Evolutionary conservation across 2,329 filamentous ascomycete species (phyloP).

Genomic region (Ophiostoma australiae): DNA sequence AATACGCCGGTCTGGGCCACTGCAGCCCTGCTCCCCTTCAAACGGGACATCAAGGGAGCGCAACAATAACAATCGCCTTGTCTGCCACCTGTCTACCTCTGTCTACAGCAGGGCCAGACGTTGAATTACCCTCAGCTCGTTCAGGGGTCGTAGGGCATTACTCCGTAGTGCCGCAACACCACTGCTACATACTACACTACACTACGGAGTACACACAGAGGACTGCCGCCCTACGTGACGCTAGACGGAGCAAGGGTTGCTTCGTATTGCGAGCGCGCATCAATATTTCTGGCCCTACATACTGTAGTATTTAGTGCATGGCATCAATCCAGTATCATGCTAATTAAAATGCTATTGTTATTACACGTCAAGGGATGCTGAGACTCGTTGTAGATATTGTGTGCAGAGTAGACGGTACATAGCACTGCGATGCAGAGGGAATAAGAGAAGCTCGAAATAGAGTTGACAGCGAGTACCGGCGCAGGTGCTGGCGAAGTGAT

Average conservation of each 20-base stretch:
- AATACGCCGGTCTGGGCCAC: too few relatives aligned
- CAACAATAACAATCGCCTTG: not conserved
- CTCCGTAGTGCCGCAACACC: not conserved
- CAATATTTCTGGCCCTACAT: too few relatives aligned
- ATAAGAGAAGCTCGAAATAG: too few relatives aligned
- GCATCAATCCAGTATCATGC: too few relatives aligned
- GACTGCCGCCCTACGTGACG: not conserved
- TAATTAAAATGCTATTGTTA: not conserved
- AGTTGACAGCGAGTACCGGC: too few relatives aligned
- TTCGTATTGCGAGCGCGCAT: not conserved
- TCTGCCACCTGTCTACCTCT: not conserved
- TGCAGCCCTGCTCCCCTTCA: too few relatives aligned
- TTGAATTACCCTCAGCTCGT: not conserved
- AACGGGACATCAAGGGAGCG: not conserved
- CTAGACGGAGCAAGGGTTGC: slow-evolving; percentile 3
- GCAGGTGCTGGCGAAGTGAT: too few relatives aligned
- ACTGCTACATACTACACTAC: too few relatives aligned
- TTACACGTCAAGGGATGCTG: not conserved
- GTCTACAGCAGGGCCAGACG: not conserved
- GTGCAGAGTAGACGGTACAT: too few relatives aligned
- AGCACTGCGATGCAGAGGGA: too few relatives aligned
- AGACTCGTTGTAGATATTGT: not conserved
- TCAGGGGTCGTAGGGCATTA: not conserved
- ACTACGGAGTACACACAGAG: too few relatives aligned
- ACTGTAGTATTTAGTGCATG: too few relatives aligned